A percentile compares a stretch with the other conserved stretches of the same genome.
Conservation (phyloP, 257 asterid genomes). For the Solanum corneliomulleri region DNA sequence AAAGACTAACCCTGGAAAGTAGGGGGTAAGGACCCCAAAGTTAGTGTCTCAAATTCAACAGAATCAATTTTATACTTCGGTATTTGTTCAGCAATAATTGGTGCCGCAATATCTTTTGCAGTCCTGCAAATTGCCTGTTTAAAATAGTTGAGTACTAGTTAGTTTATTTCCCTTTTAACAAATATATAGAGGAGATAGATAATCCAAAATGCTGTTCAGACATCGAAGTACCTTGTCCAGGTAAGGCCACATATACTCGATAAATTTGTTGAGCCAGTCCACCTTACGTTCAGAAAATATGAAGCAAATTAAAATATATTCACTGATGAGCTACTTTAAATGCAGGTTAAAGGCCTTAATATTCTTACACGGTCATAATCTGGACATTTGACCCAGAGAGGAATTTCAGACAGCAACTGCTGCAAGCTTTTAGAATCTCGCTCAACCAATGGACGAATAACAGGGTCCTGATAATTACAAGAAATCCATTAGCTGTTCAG, state of each 20-base stretch:
- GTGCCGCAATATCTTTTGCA: constrained; percentile 26
- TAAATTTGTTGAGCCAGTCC: constrained; percentile 87
- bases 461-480: constrained; percentile 62
- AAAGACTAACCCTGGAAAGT: constrained; percentile 30
- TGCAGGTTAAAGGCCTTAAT: neutral
- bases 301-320: neutral
- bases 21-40: constrained; percentile 42
- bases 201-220: neutral
- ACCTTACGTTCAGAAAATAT: constrained; percentile 32
- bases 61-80: constrained; percentile 41
- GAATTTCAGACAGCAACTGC: constrained; percentile 74
- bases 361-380: constrained; percentile 90
- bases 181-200: neutral
- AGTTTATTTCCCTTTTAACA: neutral
- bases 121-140: constrained; percentile 41
- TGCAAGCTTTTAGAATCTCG: constrained; percentile 56
- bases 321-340: neutral
- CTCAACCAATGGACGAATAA: constrained; percentile 72
- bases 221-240: constrained; percentile 65
- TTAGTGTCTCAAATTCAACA: constrained; percentile 29
- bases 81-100: constrained; percentile 41
- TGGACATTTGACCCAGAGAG: constrained; percentile 87
- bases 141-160: neutral
- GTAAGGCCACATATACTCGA: constrained; percentile 85
- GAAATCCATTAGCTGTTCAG: neutral